These are phyloP conservation scores for Fusarium brevicatenulatum DNA, from an alignment of 2,329 filamentous ascomycete species.

Conservation along the genomic window DNA sequence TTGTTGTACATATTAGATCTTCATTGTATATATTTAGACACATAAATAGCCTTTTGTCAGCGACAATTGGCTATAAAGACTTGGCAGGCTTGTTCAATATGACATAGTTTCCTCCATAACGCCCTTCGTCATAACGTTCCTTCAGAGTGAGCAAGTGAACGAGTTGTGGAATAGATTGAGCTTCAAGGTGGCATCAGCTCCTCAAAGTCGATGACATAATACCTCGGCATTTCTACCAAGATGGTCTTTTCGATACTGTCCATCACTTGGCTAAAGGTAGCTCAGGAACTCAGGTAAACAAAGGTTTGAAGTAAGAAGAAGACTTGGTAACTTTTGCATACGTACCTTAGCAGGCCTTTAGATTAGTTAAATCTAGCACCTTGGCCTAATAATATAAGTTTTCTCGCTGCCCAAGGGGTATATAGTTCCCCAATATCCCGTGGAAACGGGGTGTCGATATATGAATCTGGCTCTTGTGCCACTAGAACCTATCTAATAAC, in stretches of 20 bases:
- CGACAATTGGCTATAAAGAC: slow-evolving; percentile 12
- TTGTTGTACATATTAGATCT: slow-evolving; percentile 30
- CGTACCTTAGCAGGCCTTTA: too few relatives aligned
- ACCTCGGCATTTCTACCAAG: background rate
- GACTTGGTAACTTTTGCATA: too few relatives aligned
- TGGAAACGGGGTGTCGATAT: background rate
- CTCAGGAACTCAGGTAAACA: too few relatives aligned
- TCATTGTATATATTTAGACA: slow-evolving; percentile 39
- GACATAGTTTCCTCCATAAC: background rate
- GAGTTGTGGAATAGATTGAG: background rate
- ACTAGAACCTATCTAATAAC: background rate
- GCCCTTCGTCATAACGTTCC: too few relatives aligned
- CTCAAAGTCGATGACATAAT: rapidly evolving
- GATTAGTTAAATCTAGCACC: too few relatives aligned
- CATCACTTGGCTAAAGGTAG: too few relatives aligned
- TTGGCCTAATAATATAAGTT: too few relatives aligned
- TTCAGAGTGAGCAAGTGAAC: too few relatives aligned
- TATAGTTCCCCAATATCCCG: too few relatives aligned
- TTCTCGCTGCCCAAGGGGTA: too few relatives aligned
- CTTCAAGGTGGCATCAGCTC: rapidly evolving
- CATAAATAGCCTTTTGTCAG: slow-evolving; percentile 6
- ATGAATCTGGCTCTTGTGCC: background rate
- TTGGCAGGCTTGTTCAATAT: slow-evolving; percentile 19
- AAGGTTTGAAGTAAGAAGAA: too few relatives aligned
- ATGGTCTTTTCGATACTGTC: background rate